Conservation (phyloP, 306 rosid species). For the Vigna radiata region DNA sequence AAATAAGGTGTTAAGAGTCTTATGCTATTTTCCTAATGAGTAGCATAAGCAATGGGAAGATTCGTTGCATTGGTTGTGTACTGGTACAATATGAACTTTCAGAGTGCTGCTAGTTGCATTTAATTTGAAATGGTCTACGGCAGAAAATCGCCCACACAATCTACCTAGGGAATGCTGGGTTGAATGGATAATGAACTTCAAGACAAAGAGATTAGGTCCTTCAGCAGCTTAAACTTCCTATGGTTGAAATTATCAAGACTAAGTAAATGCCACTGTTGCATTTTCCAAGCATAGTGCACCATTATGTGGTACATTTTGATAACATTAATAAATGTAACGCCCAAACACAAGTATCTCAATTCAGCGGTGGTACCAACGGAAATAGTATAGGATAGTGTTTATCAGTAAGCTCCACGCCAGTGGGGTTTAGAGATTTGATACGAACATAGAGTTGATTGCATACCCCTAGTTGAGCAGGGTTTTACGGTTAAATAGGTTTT, state of each 20-base stretch:
- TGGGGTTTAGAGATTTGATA: neutral
- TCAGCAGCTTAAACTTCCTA: too few relatives aligned
- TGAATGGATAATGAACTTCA: slow-evolving; percentile 3
- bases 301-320: neutral
- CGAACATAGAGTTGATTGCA: neutral
- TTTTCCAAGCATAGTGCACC: neutral
- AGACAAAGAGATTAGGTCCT: neutral
- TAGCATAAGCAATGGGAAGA: neutral
- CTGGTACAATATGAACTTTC: neutral
- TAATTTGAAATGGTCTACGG: neutral
- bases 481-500: neutral
- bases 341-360: neutral
- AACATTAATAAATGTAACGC: neutral
- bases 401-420: neutral
- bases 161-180: neutral
- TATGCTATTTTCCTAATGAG: neutral
- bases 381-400: neutral
- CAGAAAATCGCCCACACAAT: neutral
- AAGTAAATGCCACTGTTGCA: neutral
- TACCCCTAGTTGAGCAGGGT: neutral
- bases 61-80: neutral
- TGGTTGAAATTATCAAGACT: too few relatives aligned
- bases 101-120: neutral
- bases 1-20: neutral
- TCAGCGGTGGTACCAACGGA: neutral